These are phyloP conservation scores for Prunus davidiana DNA, from an alignment of 306 rosid species.

Conservation along the genomic window DNA sequence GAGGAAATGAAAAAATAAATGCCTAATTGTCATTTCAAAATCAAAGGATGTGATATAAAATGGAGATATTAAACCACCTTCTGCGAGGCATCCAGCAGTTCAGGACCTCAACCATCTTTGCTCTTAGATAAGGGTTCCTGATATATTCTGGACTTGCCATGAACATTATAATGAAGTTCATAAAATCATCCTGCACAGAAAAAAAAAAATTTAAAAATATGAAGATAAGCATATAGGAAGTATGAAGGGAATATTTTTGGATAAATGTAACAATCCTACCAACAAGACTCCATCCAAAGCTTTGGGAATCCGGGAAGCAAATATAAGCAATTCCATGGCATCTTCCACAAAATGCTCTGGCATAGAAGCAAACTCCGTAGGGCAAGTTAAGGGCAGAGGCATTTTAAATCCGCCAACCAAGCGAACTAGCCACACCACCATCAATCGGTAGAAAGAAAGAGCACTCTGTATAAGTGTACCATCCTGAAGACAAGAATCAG, in stretches of 20 bases:
- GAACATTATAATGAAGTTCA: slow-evolving; percentile 97
- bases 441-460: slow-evolving; percentile 78
- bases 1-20: slow-evolving; percentile 19
- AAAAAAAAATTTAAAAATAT: slow-evolving; percentile 10
- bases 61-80: slow-evolving; percentile 52
- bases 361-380: slow-evolving; percentile 84
- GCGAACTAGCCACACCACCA: slow-evolving; percentile 91
- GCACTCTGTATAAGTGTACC: slow-evolving; percentile 74
- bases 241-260: slow-evolving; percentile 4
- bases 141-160: slow-evolving; percentile 91
- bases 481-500: slow-evolving; percentile 50
- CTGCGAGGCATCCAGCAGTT: slow-evolving; percentile 98
- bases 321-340: slow-evolving; percentile 94
- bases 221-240: slow-evolving; percentile 11
- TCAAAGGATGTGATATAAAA: slow-evolving; percentile 11
- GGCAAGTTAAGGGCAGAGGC: slow-evolving; percentile 83
- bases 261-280: slow-evolving; percentile 40
- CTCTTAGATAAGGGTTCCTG: slow-evolving; percentile 90
- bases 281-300: slow-evolving; percentile 88
- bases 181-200: slow-evolving; percentile 84
- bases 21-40: slow-evolving; percentile 29
- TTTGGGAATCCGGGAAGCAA: slow-evolving; percentile 95
- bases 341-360: slow-evolving; percentile 99
- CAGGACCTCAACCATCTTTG: slow-evolving; percentile 98
- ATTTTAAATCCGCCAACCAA: slow-evolving; percentile 97